phyloP scores from a whole-genome alignment of 495 filamentous ascomycete genomes.

The Cercophora scortea region DNA sequence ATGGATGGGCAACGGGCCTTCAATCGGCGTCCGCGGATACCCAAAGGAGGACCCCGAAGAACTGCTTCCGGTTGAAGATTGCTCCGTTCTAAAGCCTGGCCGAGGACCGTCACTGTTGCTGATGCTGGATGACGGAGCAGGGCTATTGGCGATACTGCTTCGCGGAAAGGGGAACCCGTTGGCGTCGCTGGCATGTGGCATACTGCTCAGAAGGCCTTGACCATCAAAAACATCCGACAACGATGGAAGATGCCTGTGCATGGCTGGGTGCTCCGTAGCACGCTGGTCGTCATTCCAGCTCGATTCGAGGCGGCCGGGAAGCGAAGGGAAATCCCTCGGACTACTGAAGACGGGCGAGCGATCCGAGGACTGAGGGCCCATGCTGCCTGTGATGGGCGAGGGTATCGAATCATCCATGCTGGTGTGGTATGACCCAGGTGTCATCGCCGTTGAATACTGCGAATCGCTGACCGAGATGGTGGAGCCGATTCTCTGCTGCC shows the following conservation, averaged over 20 bases:
- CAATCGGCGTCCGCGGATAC: conserved; percentile 33
- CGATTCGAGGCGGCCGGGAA: conserved; percentile 5
- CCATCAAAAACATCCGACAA: conserved; percentile 27
- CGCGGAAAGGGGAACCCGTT: conserved; percentile 14
- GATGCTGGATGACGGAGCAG: conserved; percentile 8
- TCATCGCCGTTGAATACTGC: conserved; percentile 17
- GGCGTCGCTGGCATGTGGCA: conserved; percentile 8
- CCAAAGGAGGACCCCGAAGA: conserved; percentile 22
- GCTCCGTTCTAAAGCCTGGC: conserved; percentile 29
- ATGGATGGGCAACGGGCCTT: conserved; percentile 39
- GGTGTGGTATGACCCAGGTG: conserved; percentile 16
- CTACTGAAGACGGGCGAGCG: conserved; percentile 17
- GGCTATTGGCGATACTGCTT: conserved; percentile 8
- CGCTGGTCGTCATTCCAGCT: conserved; percentile 18
- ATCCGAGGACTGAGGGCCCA: conserved; percentile 12
- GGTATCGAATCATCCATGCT: conserved; percentile 24
- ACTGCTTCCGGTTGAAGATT: conserved; percentile 26
- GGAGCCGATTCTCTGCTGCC: conserved; percentile 33
- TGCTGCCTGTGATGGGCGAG: conserved; percentile 18
- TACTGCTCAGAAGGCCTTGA: conserved; percentile 6
- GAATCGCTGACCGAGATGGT: conserved; percentile 27
- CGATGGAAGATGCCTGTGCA: conserved; percentile 22
- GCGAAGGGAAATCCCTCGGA: conserved; percentile 4
- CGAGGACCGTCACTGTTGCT: conserved; percentile 9
- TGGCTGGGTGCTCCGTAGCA: conserved; percentile 4